A percentile compares a stretch with the other conserved stretches of the same genome.
phyloP scores from a whole-genome alignment of 2,329 filamentous ascomycete species.

The Alternaria triticimaculans region DNA sequence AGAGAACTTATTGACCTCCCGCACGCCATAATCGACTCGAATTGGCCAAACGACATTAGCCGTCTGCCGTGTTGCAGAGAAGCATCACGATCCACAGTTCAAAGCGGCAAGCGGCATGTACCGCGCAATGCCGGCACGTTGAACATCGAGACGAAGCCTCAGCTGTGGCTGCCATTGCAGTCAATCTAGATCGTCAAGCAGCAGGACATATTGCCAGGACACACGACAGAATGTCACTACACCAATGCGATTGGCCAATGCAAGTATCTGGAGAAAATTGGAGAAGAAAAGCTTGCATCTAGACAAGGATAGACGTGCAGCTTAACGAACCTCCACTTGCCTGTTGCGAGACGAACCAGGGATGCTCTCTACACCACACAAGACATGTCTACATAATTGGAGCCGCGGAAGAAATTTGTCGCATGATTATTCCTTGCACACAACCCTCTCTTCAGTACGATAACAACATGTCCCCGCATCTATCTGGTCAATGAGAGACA shows the following conservation, averaged over 20 bases:
- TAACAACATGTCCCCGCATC: background rate
- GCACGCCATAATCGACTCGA: background rate
- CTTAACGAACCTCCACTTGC: slow-evolving; percentile 10
- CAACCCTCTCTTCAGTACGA: background rate
- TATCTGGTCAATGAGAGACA: background rate
- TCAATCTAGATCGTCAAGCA: background rate
- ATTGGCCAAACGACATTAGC: background rate
- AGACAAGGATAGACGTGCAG: slow-evolving; percentile 1
- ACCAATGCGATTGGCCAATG: background rate
- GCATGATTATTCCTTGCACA: background rate
- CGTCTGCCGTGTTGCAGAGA: background rate
- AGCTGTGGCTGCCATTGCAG: background rate
- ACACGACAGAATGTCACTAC: background rate
- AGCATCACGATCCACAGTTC: background rate
- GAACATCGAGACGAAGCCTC: slow-evolving; percentile 1
- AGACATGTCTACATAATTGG: background rate
- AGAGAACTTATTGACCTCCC: background rate
- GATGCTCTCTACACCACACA: background rate
- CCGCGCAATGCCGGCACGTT: background rate
- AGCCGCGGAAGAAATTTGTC: background rate
- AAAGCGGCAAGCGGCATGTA: background rate
- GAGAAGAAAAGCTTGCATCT: slow-evolving; percentile 15
- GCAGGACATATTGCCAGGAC: background rate
- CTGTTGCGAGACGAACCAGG: slow-evolving; percentile 3
- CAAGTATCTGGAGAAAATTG: slow-evolving; percentile 13